These are phyloP conservation scores for Cladophialophora chaetospira DNA, from an alignment of 2,329 filamentous ascomycete genomes.

Conservation along the genomic window DNA sequence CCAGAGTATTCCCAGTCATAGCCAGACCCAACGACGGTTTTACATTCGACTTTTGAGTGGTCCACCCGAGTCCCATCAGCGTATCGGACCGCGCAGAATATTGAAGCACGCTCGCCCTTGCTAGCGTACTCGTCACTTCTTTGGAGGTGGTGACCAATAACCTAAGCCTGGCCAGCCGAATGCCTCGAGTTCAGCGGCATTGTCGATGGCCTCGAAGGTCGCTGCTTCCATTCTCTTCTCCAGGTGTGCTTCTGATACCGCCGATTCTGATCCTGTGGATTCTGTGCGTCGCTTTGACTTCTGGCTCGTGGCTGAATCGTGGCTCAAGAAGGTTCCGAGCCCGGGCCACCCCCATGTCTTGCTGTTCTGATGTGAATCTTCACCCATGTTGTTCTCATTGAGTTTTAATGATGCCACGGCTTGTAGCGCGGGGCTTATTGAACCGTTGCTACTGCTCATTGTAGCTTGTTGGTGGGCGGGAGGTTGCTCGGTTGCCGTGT, in stretches of 20 bases:
- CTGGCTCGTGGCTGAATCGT: not conserved
- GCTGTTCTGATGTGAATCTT: conserved; percentile 18
- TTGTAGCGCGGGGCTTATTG: conserved; percentile 25
- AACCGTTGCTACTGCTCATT: conserved; percentile 7
- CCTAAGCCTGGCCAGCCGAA: conserved; percentile 27
- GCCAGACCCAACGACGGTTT: too few species aligned
- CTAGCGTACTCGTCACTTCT: not conserved
- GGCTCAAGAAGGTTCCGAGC: not conserved
- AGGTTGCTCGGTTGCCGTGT: conserved; percentile 3
- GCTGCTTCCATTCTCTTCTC: conserved; percentile 17
- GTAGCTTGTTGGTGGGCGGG: not conserved
- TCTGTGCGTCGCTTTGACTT: not conserved
- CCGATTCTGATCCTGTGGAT: conserved; percentile 1
- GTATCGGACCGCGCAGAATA: not conserved
- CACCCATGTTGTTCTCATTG: conserved; percentile 30
- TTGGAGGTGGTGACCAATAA: not conserved
- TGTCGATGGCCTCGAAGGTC: conserved; percentile 24
- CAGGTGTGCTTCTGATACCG: not conserved
- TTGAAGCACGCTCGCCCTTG: not conserved
- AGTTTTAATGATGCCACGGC: conserved; percentile 17
- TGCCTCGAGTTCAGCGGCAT: conserved; percentile 19
- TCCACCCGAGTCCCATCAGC: too few species aligned
- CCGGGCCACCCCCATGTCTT: conserved; percentile 23
- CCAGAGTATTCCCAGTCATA: too few species aligned
- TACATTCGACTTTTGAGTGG: too few species aligned